A percentile compares a stretch with the other conserved stretches of the same genome.
Conservation (phyloP, 2,329 filamentous ascomycete species). For the Passalora sequoiae region DNA sequence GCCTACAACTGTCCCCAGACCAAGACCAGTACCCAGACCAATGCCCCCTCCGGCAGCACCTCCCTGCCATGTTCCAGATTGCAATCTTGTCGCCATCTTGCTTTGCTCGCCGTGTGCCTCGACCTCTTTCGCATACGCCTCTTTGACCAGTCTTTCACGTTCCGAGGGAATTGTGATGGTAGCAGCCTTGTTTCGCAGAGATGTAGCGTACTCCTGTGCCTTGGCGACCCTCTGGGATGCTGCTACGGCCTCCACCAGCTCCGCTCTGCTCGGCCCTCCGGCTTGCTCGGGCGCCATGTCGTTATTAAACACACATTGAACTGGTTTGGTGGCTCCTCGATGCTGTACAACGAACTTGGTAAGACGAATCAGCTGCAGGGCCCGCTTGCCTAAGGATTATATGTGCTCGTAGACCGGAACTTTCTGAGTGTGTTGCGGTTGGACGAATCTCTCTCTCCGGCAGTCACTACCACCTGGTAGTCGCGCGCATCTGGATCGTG, state of each 20-base stretch:
- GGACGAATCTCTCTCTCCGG: no score
- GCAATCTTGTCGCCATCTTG: conserved; percentile 26
- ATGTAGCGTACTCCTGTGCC: conserved; percentile 18
- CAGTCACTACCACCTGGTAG: no score
- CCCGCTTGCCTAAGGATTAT: no score
- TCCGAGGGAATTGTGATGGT: conserved; percentile 23
- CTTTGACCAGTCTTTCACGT: conserved; percentile 26
- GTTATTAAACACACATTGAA: no score
- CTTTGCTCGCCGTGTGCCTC: conserved; percentile 29
- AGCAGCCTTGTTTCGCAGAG: conserved; percentile 21
- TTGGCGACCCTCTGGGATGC: conserved; percentile 23
- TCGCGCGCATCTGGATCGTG: no score
- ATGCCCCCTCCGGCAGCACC: conserved; percentile 40
- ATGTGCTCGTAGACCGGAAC: no score
- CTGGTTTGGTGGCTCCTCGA: no score
- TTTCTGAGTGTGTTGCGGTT: no score
- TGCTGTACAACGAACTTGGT: no score
- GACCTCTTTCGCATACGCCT: conserved; percentile 31
- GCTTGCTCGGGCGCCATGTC: not conserved
- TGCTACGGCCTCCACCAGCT: conserved; percentile 22
- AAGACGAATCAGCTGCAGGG: no score
- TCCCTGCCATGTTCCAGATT: conserved; percentile 39
- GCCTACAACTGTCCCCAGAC: conserved; percentile 40
- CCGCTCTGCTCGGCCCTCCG: not conserved
- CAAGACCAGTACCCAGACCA: conserved; percentile 38